Percentiles rank a stretch among this genome's conserved stretches.
Evolutionary conservation across 441 rosid genomes (phyloP).

Genomic region (Pelargonium fulgidum): DNA sequence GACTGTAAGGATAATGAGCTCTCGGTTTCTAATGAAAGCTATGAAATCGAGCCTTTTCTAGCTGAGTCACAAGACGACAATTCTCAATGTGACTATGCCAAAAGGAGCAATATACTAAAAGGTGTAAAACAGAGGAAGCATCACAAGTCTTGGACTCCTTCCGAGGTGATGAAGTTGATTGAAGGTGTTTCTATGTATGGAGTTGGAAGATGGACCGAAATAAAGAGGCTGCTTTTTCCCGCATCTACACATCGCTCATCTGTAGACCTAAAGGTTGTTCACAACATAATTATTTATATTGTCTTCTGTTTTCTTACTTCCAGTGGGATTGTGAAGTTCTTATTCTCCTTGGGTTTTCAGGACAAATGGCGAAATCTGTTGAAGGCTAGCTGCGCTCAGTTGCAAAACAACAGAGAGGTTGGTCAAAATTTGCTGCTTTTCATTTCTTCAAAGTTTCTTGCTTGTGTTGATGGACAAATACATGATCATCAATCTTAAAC

Average conservation of each 20-base stretch:
- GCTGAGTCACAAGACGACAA: constrained; percentile 5
- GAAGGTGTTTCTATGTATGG: constrained; percentile 9
- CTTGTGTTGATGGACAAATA: background rate
- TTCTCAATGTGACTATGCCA: constrained; percentile 3
- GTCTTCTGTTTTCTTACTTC: background rate
- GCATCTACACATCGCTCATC: constrained; percentile 9
- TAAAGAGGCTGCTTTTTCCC: constrained; percentile 9
- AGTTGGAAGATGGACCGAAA: constrained; percentile 6
- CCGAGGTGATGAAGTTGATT: constrained; percentile 8
- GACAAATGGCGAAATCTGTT: constrained; percentile 10
- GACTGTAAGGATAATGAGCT: constrained; percentile 8
- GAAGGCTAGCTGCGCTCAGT: constrained; percentile 5
- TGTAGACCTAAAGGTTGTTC: constrained; percentile 7
- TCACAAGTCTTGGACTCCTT: constrained; percentile 5
- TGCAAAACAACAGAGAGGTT: background rate
- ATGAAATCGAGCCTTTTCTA: background rate
- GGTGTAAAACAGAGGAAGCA: constrained; percentile 3
- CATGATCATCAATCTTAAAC: background rate
- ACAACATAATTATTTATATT: background rate
- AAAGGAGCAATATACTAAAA: background rate
- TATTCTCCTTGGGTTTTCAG: background rate
- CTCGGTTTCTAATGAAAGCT: background rate
- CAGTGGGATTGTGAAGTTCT: background rate
- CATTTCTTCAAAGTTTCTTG: background rate
- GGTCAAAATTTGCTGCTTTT: background rate